These are phyloP conservation scores for Boletus rubroflammeus DNA, from an alignment of 768 basidiomycete species.

Conservation along the genomic window DNA sequence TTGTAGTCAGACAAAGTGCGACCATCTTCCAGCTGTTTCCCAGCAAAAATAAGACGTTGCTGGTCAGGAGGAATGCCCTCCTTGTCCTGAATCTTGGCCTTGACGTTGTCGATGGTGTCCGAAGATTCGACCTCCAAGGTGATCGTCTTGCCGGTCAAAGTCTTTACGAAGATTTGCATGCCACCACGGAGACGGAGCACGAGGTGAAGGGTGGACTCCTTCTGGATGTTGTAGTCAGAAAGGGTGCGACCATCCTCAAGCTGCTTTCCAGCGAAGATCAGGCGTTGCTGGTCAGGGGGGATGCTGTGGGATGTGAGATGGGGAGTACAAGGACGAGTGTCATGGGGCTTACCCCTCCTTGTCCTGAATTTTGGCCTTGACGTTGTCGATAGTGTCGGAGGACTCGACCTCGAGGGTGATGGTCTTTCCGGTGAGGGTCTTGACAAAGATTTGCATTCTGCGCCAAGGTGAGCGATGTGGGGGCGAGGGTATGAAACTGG, in stretches of 20 bases:
- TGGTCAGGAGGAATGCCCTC: constrained; percentile 87
- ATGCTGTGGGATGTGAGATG: constrained; percentile 38
- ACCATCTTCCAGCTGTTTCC: constrained; percentile 90
- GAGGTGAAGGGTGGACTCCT: constrained; percentile 86
- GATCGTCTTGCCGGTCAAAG: constrained; percentile 85
- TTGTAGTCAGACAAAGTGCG: constrained; percentile 89
- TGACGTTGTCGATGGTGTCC: constrained; percentile 85
- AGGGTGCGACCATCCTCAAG: constrained; percentile 91
- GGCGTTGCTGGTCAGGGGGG: constrained; percentile 86
- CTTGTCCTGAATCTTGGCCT: constrained; percentile 92
- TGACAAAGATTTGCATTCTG: constrained; percentile 68
- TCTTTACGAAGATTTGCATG: constrained; percentile 84
- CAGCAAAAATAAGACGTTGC: constrained; percentile 88
- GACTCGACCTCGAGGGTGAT: constrained; percentile 41
- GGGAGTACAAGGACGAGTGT: accelerated
- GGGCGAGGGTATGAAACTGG: too few species aligned
- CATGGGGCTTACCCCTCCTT: constrained; percentile 48
- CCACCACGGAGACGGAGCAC: constrained; percentile 91
- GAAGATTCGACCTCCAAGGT: constrained; percentile 88
- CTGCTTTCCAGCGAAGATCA: constrained; percentile 97
- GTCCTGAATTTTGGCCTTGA: constrained; percentile 56
- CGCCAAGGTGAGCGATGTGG: neutral
- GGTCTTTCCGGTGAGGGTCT: constrained; percentile 87
- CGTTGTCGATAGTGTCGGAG: constrained; percentile 27
- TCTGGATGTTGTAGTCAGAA: constrained; percentile 91